These are phyloP conservation scores for Ustilago crameri DNA, from an alignment of 1,284 basidiomycete species.

Conservation along the genomic window DNA sequence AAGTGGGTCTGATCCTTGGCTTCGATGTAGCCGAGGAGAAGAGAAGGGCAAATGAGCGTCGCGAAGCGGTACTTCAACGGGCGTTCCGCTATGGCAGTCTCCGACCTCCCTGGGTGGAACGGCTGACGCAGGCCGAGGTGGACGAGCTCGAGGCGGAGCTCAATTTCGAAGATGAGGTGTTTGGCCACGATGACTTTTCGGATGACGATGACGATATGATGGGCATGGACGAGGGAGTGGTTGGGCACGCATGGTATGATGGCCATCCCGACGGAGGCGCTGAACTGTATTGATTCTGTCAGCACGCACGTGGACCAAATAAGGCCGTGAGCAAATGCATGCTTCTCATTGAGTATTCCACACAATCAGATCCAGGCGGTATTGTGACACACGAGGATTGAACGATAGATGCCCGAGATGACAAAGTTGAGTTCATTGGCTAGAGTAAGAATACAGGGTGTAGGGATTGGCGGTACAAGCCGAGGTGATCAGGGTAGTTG, in stretches of 20 bases:
- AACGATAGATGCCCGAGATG: no score
- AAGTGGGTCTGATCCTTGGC: conserved; percentile 43
- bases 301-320: no score
- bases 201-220: conserved; percentile 8
- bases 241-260: neutral
- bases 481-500: neutral
- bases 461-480: neutral
- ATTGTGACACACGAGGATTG: no score
- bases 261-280: no score
- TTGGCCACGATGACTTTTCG: conserved; percentile 2
- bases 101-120: neutral
- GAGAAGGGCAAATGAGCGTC: conserved; percentile 16
- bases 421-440: no score
- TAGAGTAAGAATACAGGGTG: neutral
- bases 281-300: no score
- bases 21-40: conserved; percentile 46
- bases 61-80: conserved; percentile 15
- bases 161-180: conserved; percentile 6
- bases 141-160: conserved; percentile 21
- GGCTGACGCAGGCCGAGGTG: conserved; percentile 9
- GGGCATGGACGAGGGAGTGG: neutral
- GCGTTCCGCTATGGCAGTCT: neutral
- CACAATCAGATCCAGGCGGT: no score
- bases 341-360: no score
- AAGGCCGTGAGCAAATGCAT: no score